phyloP scores from a whole-genome alignment of 1,139 yeast species.

The Pichia sp. region DNA sequence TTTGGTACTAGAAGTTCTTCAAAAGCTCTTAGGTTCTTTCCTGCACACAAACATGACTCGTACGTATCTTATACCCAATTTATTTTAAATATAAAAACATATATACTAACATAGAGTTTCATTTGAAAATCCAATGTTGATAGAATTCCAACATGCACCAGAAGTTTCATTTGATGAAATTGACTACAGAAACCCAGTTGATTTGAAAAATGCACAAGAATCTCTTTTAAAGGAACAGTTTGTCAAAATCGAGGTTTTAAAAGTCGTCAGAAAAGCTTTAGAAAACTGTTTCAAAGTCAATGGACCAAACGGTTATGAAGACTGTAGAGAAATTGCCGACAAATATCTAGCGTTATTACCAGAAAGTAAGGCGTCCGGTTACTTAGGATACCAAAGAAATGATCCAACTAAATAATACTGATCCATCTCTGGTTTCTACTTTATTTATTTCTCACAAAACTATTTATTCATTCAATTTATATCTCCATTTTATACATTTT shows the following conservation, averaged over 20 bases:
- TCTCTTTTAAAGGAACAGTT: slow-evolving; percentile 76
- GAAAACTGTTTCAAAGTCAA: slow-evolving; percentile 53
- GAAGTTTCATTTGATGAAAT: slow-evolving; percentile 79
- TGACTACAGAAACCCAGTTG: slow-evolving; percentile 59
- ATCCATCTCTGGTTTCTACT: neutral
- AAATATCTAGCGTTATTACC: slow-evolving; percentile 75
- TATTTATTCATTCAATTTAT: neutral
- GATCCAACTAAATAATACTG: slow-evolving; percentile 59
- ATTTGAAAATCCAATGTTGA: too few relatives aligned
- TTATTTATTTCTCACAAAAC: too few relatives aligned
- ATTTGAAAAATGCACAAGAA: slow-evolving; percentile 65
- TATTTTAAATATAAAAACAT: too few relatives aligned
- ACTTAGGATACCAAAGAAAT: slow-evolving; percentile 75
- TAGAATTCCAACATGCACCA: slow-evolving; percentile 41
- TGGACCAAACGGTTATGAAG: slow-evolving; percentile 69
- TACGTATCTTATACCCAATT: neutral
- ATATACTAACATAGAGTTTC: too few relatives aligned
- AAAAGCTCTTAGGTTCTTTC: too few relatives aligned
- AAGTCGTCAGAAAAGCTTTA: slow-evolving; percentile 64
- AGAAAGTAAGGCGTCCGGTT: slow-evolving; percentile 58
- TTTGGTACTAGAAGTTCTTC: too few relatives aligned
- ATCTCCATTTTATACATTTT: neutral
- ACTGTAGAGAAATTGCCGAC: slow-evolving; percentile 71
- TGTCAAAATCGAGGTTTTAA: slow-evolving; percentile 62
- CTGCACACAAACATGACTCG: neutral